phyloP scores from a whole-genome alignment of 768 basidiomycete genomes.

The Leucogyrophana mollusca region DNA sequence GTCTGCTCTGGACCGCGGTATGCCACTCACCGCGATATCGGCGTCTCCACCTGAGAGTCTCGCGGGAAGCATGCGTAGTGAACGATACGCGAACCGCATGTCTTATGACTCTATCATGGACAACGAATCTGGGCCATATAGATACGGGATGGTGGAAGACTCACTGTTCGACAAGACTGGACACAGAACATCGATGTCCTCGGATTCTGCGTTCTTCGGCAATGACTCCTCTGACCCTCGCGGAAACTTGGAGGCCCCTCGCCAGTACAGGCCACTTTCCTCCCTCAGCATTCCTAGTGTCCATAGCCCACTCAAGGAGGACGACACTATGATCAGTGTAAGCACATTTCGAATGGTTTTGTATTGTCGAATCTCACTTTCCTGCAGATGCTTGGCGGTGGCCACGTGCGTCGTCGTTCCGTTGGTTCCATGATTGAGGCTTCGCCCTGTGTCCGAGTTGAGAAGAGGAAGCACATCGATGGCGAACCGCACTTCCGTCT shows the following conservation, averaged over 20 bases:
- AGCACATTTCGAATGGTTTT: constrained; percentile 18
- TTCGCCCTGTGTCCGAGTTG: constrained; percentile 67
- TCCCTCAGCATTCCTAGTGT: constrained; percentile 49
- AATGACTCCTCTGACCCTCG: constrained; percentile 36
- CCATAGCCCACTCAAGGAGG: constrained; percentile 58
- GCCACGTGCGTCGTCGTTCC: constrained; percentile 67
- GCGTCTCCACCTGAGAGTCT: constrained; percentile 59
- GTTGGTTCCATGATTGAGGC: constrained; percentile 64
- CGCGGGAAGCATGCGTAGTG: constrained; percentile 14
- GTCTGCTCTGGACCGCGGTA: constrained; percentile 47
- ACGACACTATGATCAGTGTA: constrained; percentile 83
- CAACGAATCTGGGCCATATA: constrained; percentile 38
- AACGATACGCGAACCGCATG: constrained; percentile 31
- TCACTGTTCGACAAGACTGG: constrained; percentile 67
- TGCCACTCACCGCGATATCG: constrained; percentile 60
- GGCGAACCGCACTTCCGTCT: constrained; percentile 35
- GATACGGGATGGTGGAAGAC: constrained; percentile 33
- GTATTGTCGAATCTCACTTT: constrained; percentile 7
- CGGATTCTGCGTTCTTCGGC: constrained; percentile 61
- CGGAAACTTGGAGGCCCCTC: constrained; percentile 39
- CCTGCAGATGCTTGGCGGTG: constrained; percentile 77
- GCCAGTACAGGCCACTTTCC: constrained; percentile 65
- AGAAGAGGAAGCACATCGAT: constrained; percentile 55
- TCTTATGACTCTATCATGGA: constrained; percentile 72
- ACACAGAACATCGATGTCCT: constrained; percentile 42